phyloP scores from a whole-genome alignment of 768 basidiomycete genomes.

The Hemileccinum rubropunctum region DNA sequence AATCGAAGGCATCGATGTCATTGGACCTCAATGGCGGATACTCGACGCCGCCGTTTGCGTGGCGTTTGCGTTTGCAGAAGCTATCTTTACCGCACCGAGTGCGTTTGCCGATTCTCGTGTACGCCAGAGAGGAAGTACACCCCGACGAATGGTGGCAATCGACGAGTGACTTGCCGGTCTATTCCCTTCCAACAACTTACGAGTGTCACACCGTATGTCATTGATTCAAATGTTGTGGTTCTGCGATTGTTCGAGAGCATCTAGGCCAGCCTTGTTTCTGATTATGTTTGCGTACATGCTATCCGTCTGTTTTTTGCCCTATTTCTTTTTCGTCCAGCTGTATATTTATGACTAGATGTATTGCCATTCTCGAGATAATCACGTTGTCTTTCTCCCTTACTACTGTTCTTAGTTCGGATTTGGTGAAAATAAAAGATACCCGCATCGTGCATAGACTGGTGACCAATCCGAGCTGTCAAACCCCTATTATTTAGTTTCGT shows the following conservation, averaged over 20 bases:
- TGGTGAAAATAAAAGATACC: conserved; percentile 8
- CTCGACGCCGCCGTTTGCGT: conserved; percentile 52
- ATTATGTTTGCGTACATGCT: conserved; percentile 16
- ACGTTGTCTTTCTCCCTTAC: not conserved
- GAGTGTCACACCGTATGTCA: conserved; percentile 1
- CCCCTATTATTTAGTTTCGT: too few relatives aligned
- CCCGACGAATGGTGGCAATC: conserved; percentile 17
- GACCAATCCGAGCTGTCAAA: too few relatives aligned
- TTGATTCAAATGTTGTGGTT: not conserved
- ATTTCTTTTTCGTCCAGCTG: conserved; percentile 8
- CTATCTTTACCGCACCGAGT: conserved; percentile 47
- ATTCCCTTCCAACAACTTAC: not conserved
- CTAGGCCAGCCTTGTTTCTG: conserved; percentile 7
- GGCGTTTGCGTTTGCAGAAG: conserved; percentile 69
- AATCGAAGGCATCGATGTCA: conserved; percentile 45
- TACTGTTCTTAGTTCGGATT: not conserved
- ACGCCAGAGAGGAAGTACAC: conserved; percentile 20
- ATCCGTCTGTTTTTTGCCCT: conserved; percentile 11
- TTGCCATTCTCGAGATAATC: conserved; percentile 13
- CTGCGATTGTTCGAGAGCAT: not conserved
- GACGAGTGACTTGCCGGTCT: conserved; percentile 18
- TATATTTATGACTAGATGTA: conserved; percentile 22
- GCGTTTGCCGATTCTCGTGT: conserved; percentile 32
- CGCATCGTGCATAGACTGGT: not conserved
- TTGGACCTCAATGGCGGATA: conserved; percentile 56